Conservation (phyloP, 1,139 yeast species). For the Candida tetrigidarum region DNA sequence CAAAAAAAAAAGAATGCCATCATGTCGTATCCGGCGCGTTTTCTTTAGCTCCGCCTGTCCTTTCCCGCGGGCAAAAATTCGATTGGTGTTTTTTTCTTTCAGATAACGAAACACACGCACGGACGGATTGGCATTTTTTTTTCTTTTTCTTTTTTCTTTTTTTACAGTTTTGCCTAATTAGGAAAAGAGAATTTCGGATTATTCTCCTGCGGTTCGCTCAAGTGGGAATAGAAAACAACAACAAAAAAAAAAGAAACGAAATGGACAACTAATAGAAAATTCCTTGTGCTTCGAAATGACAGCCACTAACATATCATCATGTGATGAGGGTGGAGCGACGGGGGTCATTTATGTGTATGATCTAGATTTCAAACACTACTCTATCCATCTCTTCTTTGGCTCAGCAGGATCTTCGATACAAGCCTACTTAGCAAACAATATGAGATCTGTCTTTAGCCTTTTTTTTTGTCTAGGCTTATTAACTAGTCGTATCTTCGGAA, state of each 20-base stretch:
- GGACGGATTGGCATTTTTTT: neutral
- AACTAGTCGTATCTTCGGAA: conserved; percentile 6
- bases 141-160: neutral
- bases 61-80: too few species aligned
- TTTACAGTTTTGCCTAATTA: conserved; percentile 4
- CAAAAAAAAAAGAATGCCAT: too few species aligned
- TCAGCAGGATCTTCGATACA: neutral
- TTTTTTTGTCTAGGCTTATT: neutral
- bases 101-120: neutral
- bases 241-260: neutral
- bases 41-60: too few species aligned
- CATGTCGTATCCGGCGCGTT: too few species aligned
- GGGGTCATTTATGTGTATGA: too few species aligned
- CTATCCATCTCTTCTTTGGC: neutral
- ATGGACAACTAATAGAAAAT: too few species aligned
- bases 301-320: too few species aligned
- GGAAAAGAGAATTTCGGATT: neutral
- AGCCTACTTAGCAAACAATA: neutral
- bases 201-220: neutral
- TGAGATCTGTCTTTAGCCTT: too few species aligned
- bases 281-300: too few species aligned
- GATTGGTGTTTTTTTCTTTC: neutral
- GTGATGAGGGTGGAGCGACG: too few species aligned
- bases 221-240: neutral
- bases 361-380: too few species aligned